A percentile compares a stretch with the other conserved stretches of the same genome.
Conservation (phyloP, 2,329 filamentous ascomycete species). For the Talaromyces marneffei region DNA sequence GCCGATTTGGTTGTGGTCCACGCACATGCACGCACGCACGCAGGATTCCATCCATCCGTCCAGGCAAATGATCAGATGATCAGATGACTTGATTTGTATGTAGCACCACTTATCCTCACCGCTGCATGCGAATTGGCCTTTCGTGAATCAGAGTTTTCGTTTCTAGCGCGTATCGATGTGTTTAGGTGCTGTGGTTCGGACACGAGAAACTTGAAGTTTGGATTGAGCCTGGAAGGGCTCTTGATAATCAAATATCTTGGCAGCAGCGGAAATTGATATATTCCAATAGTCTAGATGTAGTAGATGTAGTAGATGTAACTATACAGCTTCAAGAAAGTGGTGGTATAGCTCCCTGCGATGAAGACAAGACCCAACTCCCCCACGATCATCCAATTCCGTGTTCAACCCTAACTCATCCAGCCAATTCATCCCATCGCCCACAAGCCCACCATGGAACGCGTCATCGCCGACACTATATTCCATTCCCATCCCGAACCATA, state of each 20-base stretch:
- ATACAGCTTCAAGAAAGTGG: not conserved
- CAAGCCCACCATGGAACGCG: constrained; percentile 1
- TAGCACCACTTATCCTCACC: constrained; percentile 3
- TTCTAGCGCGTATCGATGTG: not conserved
- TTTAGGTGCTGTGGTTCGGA: not conserved
- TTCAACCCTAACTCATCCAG: constrained; percentile 8
- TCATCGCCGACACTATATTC: constrained; percentile 2
- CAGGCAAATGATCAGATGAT: constrained; percentile 1
- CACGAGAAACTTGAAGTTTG: not conserved
- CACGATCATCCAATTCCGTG: not conserved
- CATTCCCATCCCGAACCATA: constrained; percentile 8
- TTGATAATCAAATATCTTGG: not conserved
- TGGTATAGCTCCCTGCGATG: not conserved
- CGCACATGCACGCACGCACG: not conserved
- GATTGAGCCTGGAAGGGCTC: not conserved
- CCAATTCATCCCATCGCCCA: constrained; percentile 10
- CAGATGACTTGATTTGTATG: not conserved
- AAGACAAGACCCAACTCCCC: not conserved
- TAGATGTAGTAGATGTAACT: not conserved
- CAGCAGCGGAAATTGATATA: not conserved
- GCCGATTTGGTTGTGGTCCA: not conserved
- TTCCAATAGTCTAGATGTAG: not conserved
- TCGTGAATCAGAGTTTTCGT: not conserved
- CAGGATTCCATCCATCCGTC: not conserved
- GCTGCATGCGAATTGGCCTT: not conserved